Evolutionary conservation across 495 filamentous ascomycete genomes (phyloP).

Genomic region (Penicillium egyptiacum): DNA sequence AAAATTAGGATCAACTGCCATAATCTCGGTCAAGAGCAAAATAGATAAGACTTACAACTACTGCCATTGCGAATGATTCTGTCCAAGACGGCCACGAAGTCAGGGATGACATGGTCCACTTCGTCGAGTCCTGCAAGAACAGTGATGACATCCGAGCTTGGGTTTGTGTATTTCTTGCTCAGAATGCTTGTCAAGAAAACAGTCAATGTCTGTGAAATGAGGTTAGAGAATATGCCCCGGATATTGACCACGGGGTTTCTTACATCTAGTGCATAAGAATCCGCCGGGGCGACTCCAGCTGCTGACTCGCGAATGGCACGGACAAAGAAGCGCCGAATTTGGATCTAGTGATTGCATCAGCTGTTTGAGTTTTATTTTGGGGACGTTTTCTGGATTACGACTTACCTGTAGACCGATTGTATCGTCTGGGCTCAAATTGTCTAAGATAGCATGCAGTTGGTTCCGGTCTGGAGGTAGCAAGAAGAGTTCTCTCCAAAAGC

Average conservation of each 20-base stretch:
- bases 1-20: constrained; percentile 11
- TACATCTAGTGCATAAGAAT: constrained; percentile 88
- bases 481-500: constrained; percentile 97
- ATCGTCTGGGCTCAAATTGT: constrained; percentile 67
- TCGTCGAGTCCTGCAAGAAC: constrained; percentile 84
- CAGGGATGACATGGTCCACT: constrained; percentile 80
- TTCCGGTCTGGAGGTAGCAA: constrained; percentile 73
- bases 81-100: constrained; percentile 84
- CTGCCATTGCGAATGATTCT: constrained; percentile 75
- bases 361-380: constrained; percentile 2
- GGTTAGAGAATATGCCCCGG: constrained; percentile 40
- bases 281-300: constrained; percentile 57
- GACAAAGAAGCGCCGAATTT: constrained; percentile 76
- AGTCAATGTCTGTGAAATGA: constrained; percentile 70
- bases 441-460: constrained; percentile 65
- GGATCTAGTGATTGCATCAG: constrained; percentile 44
- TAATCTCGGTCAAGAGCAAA: neutral
- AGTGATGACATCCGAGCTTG: constrained; percentile 91
- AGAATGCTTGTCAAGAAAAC: constrained; percentile 79
- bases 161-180: constrained; percentile 90
- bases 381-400: neutral
- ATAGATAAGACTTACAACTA: constrained; percentile 55
- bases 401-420: constrained; percentile 69
- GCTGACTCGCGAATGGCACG: constrained; percentile 69
- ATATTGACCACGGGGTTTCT: constrained; percentile 28